phyloP scores from a whole-genome alignment of 176 grass and related monocot species.

The Areca catechu region DNA sequence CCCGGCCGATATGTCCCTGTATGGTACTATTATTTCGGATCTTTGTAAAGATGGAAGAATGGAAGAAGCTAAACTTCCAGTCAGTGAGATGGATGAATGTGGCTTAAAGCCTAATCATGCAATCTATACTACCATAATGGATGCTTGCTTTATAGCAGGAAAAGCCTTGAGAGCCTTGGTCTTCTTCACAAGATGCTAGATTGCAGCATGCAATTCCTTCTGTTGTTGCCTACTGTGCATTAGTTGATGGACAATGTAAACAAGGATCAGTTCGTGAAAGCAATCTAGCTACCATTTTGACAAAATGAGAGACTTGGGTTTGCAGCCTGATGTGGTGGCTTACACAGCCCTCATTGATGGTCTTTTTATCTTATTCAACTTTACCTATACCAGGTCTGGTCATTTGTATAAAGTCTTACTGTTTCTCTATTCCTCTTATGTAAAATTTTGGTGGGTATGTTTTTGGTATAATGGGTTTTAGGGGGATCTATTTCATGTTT shows the following conservation, averaged over 20 bases:
- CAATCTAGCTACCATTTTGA: slow-evolving; percentile 62
- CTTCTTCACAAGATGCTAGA: slow-evolving; percentile 56
- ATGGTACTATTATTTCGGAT: slow-evolving; percentile 77
- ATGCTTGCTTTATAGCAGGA: slow-evolving; percentile 70
- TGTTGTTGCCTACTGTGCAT: slow-evolving; percentile 65
- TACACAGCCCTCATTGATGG: slow-evolving; percentile 78
- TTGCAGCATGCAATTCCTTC: slow-evolving; percentile 50
- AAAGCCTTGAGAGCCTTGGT: too few relatives aligned
- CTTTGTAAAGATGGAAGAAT: slow-evolving; percentile 75
- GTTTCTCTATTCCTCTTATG: too few relatives aligned
- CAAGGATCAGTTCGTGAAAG: slow-evolving; percentile 47
- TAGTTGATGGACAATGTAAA: slow-evolving; percentile 92
- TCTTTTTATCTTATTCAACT: too few relatives aligned
- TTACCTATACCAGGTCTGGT: too few relatives aligned
- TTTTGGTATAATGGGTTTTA: too few relatives aligned
- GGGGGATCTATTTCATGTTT: too few relatives aligned
- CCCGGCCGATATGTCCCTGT: slow-evolving; percentile 67
- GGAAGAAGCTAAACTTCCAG: slow-evolving; percentile 68
- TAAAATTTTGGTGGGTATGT: too few relatives aligned
- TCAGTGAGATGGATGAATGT: slow-evolving; percentile 60
- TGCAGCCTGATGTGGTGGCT: too few relatives aligned
- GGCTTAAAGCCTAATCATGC: slow-evolving; percentile 69
- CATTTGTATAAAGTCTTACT: too few relatives aligned
- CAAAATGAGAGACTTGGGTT: too few relatives aligned
- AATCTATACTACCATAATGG: slow-evolving; percentile 85